phyloP scores from a whole-genome alignment of 2,329 filamentous ascomycete genomes.

The Diaporthe capsici region DNA sequence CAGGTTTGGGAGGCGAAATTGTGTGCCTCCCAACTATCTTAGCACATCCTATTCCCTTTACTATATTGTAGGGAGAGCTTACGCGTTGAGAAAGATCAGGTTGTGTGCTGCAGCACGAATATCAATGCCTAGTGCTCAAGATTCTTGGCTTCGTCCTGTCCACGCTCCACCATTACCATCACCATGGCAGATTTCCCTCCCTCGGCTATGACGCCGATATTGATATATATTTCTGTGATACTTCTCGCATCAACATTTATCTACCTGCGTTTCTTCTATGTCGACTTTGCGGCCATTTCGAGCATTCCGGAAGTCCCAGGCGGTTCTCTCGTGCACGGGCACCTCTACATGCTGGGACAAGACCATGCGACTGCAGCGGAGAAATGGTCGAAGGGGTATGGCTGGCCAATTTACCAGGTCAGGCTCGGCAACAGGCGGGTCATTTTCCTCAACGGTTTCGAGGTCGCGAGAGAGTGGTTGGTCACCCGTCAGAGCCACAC shows the following conservation, averaged over 20 bases:
- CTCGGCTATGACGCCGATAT: neutral
- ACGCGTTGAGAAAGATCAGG: neutral
- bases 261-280: constrained; percentile 31
- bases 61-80: neutral
- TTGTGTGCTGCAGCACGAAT: neutral
- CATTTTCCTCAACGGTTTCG: constrained; percentile 27
- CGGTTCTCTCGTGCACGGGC: constrained; percentile 28
- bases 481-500: constrained; percentile 27
- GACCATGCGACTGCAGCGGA: constrained; percentile 33
- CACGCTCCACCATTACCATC: neutral
- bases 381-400: constrained; percentile 17
- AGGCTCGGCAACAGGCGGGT: constrained; percentile 32
- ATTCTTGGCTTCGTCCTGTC: neutral
- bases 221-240: neutral
- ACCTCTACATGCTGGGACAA: constrained; percentile 28
- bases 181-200: constrained; percentile 2
- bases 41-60: neutral
- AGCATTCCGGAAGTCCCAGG: constrained; percentile 26
- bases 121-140: neutral
- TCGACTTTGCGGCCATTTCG: constrained; percentile 8
- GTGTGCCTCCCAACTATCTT: neutral
- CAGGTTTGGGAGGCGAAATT: no score
- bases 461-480: constrained; percentile 32
- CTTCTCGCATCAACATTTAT: neutral
- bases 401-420: constrained; percentile 34